Evolutionary conservation across 306 rosid species (phyloP), one percentile per base, ranked within the genome.

Genomic region (Pachyrhizus erosus): DNA sequence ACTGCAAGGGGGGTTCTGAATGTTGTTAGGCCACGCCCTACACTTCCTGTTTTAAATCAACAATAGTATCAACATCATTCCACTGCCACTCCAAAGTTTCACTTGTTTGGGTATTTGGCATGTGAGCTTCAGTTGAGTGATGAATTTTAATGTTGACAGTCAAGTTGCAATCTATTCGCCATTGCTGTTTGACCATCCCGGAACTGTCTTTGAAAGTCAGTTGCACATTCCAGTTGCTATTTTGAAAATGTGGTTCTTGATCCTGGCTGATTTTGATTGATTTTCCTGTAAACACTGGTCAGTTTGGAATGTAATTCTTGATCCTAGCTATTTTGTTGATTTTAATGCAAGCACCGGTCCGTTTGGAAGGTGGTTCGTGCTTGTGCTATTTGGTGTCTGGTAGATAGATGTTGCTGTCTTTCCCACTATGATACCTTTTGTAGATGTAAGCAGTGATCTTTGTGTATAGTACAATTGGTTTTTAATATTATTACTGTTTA

Each of bases 1-100:
- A 96, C 99, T 67, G 99, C 99, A 3, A 91, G 91, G 83, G 98
- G 97, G n/a, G 97, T 89, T 48, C 83, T 94, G 82, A 94, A 94
- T 86, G 96, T 94, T 62, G 97, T 92, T 40, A 85, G 96, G 82
- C 91, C 93, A n/a, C 92, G 90, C n/a, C 98, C 97, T 4, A 73
- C 92, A 18, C 80, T 81, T 85, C 85, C 92, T 62, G 93, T 84
- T 70, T 84, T 93, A 84, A 90, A 87, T 86, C 91, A 90, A 60
- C 89, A 76, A 33, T 94, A 91, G 84, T 71, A 73, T 60, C 39
- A 8, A 42, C 43, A 76, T 60, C 39, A 10, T 61, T 57, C 69
- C 23, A 12, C 79, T 81, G 29, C 49, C 20, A 76, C 26, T 69
- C 76, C 62, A 43, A 37, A 64, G 66, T 58, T 70, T 73, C 46